Base-by-base conservation (phyloP, 1,284 basidiomycete genomes). In the Pseudozyma sp. region DNA sequence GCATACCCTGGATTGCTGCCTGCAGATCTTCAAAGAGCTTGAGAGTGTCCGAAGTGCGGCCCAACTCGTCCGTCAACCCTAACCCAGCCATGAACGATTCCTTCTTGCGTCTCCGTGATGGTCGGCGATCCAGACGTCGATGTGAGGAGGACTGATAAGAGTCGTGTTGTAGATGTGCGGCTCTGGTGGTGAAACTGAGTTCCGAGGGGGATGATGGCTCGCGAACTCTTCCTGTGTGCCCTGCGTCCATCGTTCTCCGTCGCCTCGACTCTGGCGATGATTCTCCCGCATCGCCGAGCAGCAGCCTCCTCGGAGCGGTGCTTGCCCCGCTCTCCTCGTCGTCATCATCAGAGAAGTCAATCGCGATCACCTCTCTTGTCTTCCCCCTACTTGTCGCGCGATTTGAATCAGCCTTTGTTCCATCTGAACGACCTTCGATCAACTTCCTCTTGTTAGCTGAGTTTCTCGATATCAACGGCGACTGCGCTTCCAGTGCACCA, bases 1-100 rank as follows among this genome's bases (percentile, higher is more conserved):
- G 54, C 62, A 69, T 70, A 2, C 59, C 63, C 31, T 68, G 50
- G 13, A 75, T 67, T 9, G 64, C 72, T 18, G 72, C 72, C 45
- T 70, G 68, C 25, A 75, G 55, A 44, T 75, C 60, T 25, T 75
- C 64, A 31, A 75, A 75, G 10, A 75, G 57, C 59, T 70, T 75
- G 48, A 67, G n/a, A 25, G 63, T 63, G 39, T 70, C 68, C 25
- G 59, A 62, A 14, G 56, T 42, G 12, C 51, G 40, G 13, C 55
- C 58, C 36, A 49, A 53, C 11, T 70, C 52, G 35, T 66, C 62
- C 6, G 54, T 55, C 18, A 74, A 59, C 11, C 66, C 66, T 2
- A 74, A 55, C 3, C 71, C 71, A 11, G 71, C 71, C 45, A 74
- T 63, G 19, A 74, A 55, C 1, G 61, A 65, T 39, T 74, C 71